Conservation (phyloP, 1,284 basidiomycete genomes). For the Tilletia caries region DNA sequence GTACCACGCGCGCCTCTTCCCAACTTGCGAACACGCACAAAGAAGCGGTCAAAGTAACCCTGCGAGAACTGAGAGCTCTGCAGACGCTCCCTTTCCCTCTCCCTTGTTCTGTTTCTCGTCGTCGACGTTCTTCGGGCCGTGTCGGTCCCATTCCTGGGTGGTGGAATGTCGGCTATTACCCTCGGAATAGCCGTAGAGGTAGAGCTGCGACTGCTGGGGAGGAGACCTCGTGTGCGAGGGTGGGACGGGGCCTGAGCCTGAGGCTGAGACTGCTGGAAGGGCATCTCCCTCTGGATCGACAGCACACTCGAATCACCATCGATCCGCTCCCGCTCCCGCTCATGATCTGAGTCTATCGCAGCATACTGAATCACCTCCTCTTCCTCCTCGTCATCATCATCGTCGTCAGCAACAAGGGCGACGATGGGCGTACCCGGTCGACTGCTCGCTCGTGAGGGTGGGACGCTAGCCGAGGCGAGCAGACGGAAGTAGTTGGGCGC, state of each 20-base stretch:
- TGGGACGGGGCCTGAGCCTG: no score
- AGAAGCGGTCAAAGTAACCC: slow-evolving; percentile 67
- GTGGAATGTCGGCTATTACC: no score
- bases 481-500: slow-evolving; percentile 45
- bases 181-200: no score
- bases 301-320: no score
- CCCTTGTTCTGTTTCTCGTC: no score
- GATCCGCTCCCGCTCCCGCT: no score
- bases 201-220: slow-evolving; percentile 4
- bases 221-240: background rate
- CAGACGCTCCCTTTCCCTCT: slow-evolving; percentile 15
- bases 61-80: slow-evolving; percentile 24
- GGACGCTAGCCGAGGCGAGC: slow-evolving; percentile 26
- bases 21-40: slow-evolving; percentile 76
- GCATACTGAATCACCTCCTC: background rate
- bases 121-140: no score
- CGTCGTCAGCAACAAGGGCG: background rate
- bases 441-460: background rate
- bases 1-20: slow-evolving; percentile 90
- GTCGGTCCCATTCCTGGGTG: no score
- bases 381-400: background rate
- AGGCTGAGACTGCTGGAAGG: no score
- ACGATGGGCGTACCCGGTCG: slow-evolving; percentile 8
- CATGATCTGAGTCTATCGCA: no score
- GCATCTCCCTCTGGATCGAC: no score